Evolutionary conservation across 1,139 yeast species (phyloP).

Genomic region (Casaregolazyma suthepensis): DNA sequence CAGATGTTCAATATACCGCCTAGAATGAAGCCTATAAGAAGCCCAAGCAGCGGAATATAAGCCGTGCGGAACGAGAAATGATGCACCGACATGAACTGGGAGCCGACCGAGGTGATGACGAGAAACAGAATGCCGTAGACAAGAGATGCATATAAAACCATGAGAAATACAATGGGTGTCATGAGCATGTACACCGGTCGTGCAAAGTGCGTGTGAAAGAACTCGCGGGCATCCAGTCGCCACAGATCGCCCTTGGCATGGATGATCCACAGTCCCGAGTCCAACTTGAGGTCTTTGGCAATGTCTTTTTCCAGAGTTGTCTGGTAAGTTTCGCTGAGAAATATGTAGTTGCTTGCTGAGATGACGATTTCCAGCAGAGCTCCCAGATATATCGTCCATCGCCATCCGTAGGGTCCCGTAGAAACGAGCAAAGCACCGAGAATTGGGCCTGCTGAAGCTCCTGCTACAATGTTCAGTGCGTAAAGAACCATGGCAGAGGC

Average conservation of each 20-base stretch:
- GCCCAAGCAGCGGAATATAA: constrained; percentile 51
- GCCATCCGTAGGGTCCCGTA: constrained; percentile 42
- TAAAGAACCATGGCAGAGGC: constrained; percentile 69
- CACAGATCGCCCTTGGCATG: constrained; percentile 41
- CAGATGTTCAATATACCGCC: constrained; percentile 45
- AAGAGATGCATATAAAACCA: constrained; percentile 41
- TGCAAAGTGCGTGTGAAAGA: constrained; percentile 35
- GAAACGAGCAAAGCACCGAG: constrained; percentile 61
- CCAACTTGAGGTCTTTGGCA: constrained; percentile 50
- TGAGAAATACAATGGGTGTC: constrained; percentile 40
- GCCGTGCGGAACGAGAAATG: constrained; percentile 36
- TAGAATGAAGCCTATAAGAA: constrained; percentile 47
- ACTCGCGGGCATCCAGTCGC: constrained; percentile 36
- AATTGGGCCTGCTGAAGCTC: constrained; percentile 69
- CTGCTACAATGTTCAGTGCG: constrained; percentile 63
- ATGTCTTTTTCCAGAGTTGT: constrained; percentile 56
- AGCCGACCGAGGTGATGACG: constrained; percentile 59
- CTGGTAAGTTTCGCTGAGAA: constrained; percentile 66
- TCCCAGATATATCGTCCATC: constrained; percentile 59
- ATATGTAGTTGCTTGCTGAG: constrained; percentile 40
- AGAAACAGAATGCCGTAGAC: constrained; percentile 43
- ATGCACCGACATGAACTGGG: constrained; percentile 33
- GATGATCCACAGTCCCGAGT: constrained; percentile 50
- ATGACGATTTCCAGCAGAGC: constrained; percentile 57
- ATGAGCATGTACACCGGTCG: constrained; percentile 42